Conservation (phyloP, 2,329 filamentous ascomycete genomes). For the Phialophora expanda region DNA sequence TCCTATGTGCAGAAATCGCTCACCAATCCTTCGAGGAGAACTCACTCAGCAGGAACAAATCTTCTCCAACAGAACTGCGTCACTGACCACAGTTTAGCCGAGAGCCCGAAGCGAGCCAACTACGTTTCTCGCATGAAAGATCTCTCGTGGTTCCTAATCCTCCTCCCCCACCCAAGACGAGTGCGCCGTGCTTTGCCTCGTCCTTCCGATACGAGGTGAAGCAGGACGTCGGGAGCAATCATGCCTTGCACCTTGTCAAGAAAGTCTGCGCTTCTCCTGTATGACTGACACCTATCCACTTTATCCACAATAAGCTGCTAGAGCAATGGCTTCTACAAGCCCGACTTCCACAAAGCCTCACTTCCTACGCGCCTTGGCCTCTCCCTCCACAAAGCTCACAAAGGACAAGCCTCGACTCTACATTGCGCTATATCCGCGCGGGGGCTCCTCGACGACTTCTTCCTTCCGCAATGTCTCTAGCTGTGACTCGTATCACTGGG, state of each 20-base stretch:
- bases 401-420: conserved; percentile 38
- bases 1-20: not conserved
- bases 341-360: conserved; percentile 21
- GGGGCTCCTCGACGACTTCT: conserved; percentile 31
- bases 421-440: conserved; percentile 36
- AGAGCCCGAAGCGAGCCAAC: conserved; percentile 13
- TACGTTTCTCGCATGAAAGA: not conserved
- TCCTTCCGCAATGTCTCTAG: conserved; percentile 34
- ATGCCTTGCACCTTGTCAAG: not conserved
- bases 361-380: conserved; percentile 35
- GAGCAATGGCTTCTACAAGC: conserved; percentile 7
- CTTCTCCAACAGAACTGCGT: not conserved
- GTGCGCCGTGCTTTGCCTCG: conserved; percentile 4
- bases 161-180: not conserved
- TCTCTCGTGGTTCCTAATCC: not conserved
- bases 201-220: conserved; percentile 1
- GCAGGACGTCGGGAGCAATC: not conserved
- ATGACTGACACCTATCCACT: conserved; percentile 1
- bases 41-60: conserved; percentile 5
- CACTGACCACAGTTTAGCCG: conserved; percentile 16
- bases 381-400: conserved; percentile 26
- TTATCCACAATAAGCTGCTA: not conserved
- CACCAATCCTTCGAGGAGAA: not conserved
- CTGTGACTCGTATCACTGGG: conserved; percentile 39
- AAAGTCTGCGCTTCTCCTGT: conserved; percentile 1